These are phyloP conservation scores for Wickerhamiella parazyma DNA, from an alignment of 805 yeast genomes.

Conservation along the genomic window DNA sequence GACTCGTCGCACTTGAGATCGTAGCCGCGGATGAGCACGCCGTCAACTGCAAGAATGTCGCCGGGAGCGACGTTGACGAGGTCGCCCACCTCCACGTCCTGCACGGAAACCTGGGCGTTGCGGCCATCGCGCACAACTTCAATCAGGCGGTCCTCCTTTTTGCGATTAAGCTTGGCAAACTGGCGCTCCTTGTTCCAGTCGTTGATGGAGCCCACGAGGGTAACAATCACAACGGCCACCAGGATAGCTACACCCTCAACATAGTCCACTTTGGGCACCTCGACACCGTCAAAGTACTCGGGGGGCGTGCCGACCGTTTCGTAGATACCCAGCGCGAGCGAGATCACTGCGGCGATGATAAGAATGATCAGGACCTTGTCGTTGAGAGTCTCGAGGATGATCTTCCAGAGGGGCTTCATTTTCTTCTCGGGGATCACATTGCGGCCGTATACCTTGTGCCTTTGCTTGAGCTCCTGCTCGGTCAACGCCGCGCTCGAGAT, in stretches of 20 bases:
- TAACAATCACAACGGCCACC: slow-evolving; percentile 81
- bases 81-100: slow-evolving; percentile 78
- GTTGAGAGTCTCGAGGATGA: slow-evolving; percentile 73
- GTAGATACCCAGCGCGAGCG: slow-evolving; percentile 81
- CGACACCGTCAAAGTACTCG: slow-evolving; percentile 55
- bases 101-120: slow-evolving; percentile 54
- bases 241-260: slow-evolving; percentile 98
- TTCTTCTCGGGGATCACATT: slow-evolving; percentile 60
- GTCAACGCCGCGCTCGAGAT: slow-evolving; percentile 19
- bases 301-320: slow-evolving; percentile 81
- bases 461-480: slow-evolving; percentile 17
- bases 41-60: slow-evolving; percentile 85
- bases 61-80: slow-evolving; percentile 76
- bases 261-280: slow-evolving; percentile 84
- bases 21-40: slow-evolving; percentile 52
- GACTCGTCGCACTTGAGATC: slow-evolving; percentile 82
- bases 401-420: slow-evolving; percentile 50
- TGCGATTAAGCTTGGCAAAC: slow-evolving; percentile 72
- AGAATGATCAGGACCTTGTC: slow-evolving; percentile 82
- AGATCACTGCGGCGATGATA: slow-evolving; percentile 73
- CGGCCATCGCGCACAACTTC: slow-evolving; percentile 63
- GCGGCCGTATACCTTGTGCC: slow-evolving; percentile 46
- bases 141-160: slow-evolving; percentile 72
- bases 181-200: slow-evolving; percentile 95
- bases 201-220: slow-evolving; percentile 85